Conservation (phyloP, 495 filamentous ascomycete genomes). For the Neurospora sp. region DNA sequence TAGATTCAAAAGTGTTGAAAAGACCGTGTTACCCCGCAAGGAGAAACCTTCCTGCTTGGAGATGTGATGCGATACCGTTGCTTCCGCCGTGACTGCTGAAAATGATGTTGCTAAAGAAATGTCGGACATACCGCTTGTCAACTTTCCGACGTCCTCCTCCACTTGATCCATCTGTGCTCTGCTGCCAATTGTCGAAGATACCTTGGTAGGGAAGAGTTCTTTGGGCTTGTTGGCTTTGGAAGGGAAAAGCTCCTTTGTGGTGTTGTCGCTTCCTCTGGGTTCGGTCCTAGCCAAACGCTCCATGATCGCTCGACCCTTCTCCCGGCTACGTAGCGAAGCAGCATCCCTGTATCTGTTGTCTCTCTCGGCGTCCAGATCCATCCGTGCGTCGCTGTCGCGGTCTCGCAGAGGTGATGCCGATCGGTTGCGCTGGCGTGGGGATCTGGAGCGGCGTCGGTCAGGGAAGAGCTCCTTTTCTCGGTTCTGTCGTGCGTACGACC, state of each 20-base stretch:
- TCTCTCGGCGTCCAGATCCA: slow-evolving; percentile 26
- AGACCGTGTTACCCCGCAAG: neutral
- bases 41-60: neutral
- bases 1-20: neutral
- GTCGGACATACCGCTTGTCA: slow-evolving; percentile 26
- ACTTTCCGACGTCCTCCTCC: slow-evolving; percentile 33
- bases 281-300: slow-evolving; percentile 22
- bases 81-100: slow-evolving; percentile 5
- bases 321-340: slow-evolving; percentile 28
- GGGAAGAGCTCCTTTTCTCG: slow-evolving; percentile 46
- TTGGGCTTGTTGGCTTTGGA: slow-evolving; percentile 41
- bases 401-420: slow-evolving; percentile 63
- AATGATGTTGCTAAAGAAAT: slow-evolving; percentile 8
- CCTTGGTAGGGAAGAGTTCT: slow-evolving; percentile 62
- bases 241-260: slow-evolving; percentile 59
- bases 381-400: slow-evolving; percentile 45
- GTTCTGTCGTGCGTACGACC: slow-evolving; percentile 21
- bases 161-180: slow-evolving; percentile 31
- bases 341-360: slow-evolving; percentile 14
- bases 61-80: neutral
- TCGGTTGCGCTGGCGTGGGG: slow-evolving; percentile 46
- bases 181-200: slow-evolving; percentile 13
- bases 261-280: slow-evolving; percentile 12
- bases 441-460: slow-evolving; percentile 14
- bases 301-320: slow-evolving; percentile 36